Conservation (phyloP, 768 basidiomycete genomes). For the Pholiota microspora region DNA sequence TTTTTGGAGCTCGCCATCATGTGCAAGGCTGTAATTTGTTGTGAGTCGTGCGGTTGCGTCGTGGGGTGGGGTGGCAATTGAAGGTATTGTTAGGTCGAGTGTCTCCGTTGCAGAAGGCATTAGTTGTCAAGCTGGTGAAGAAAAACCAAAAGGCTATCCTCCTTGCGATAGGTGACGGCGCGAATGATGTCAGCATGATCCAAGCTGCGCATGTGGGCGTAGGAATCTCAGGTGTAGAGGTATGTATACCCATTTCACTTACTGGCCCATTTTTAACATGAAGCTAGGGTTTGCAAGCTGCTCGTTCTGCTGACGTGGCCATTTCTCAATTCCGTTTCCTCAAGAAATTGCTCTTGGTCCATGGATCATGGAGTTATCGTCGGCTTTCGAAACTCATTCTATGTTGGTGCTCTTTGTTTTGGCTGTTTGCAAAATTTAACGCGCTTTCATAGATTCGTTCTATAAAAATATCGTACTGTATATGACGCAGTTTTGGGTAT, state of each 20-base stretch:
- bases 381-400: conserved; percentile 93
- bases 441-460: conserved; percentile 71
- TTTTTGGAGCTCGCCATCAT: conserved; percentile 95
- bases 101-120: conserved; percentile 94
- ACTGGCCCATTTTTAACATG: too few relatives aligned
- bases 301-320: conserved; percentile 94
- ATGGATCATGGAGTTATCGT: conserved; percentile 98
- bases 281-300: conserved; percentile 90
- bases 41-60: conserved; percentile 45
- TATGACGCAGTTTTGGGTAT: conserved; percentile 98
- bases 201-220: conserved; percentile 98
- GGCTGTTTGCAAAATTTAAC: conserved; percentile 5
- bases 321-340: conserved; percentile 97
- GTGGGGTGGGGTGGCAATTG: background rate
- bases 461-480: conserved; percentile 99
- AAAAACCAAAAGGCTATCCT: conserved; percentile 91
- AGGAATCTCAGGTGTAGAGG: conserved; percentile 97
- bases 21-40: conserved; percentile 99
- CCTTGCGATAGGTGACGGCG: conserved; percentile 97
- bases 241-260: too few relatives aligned
- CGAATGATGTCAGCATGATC: conserved; percentile 99
- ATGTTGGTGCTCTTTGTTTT: conserved; percentile 52
- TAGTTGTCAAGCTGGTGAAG: conserved; percentile 98
- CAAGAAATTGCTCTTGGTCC: conserved; percentile 93
- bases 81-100: conserved; percentile 69